Percentiles rank a stretch among this genome's conserved stretches.
phyloP scores from a whole-genome alignment of 768 basidiomycete genomes.

The Lyophyllum shimeji region DNA sequence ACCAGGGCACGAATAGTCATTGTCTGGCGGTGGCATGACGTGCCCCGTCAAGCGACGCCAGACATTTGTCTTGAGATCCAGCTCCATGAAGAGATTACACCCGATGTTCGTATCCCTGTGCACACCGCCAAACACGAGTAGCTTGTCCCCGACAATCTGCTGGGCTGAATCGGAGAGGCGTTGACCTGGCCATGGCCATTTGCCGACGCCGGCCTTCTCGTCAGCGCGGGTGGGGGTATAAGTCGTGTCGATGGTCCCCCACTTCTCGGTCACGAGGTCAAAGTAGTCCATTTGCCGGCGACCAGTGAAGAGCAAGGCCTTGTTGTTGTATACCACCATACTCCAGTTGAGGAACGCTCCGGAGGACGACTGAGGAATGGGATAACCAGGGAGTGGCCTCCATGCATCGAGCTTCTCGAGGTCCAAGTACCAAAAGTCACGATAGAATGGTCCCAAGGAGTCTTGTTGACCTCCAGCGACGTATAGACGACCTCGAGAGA shows the following conservation, averaged over 20 bases:
- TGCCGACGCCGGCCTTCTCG: conserved; percentile 15
- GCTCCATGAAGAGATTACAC: conserved; percentile 35
- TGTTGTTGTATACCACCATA: conserved; percentile 25
- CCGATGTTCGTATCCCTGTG: conserved; percentile 29
- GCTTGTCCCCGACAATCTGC: conserved; percentile 27
- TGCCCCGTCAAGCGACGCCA: conserved; percentile 22
- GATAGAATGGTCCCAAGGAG: conserved; percentile 23
- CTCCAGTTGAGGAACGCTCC: conserved; percentile 22
- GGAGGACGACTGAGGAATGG: conserved; percentile 13
- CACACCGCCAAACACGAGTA: conserved; percentile 39
- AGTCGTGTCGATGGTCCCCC: conserved; percentile 28
- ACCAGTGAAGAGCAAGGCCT: conserved; percentile 38
- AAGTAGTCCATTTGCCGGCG: conserved; percentile 28
- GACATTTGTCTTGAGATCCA: conserved; percentile 31
- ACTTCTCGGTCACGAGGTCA: conserved; percentile 33
- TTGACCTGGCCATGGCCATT: conserved; percentile 24
- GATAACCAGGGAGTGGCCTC: conserved; percentile 26
- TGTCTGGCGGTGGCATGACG: conserved; percentile 14
- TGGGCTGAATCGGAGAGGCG: conserved; percentile 16
- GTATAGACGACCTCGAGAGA: conserved; percentile 24
- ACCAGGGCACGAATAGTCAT: conserved; percentile 27
- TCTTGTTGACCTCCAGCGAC: conserved; percentile 26
- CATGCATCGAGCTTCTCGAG: conserved; percentile 25
- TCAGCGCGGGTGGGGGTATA: conserved; percentile 19
- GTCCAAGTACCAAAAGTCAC: conserved; percentile 26